phyloP scores from a whole-genome alignment of 2,329 filamentous ascomycete species.

The Dactylellina sp. region DNA sequence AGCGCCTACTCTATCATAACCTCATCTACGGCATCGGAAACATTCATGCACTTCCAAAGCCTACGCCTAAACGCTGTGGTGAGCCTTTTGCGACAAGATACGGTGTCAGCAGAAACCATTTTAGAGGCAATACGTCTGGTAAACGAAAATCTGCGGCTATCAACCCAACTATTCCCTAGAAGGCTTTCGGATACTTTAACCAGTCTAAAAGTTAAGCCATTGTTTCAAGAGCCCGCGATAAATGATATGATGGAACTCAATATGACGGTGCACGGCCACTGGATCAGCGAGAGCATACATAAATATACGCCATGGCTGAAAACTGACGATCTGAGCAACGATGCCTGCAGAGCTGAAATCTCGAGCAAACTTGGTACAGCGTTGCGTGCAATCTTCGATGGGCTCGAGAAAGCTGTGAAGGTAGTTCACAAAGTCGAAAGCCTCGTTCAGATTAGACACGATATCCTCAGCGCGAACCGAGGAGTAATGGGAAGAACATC shows the following conservation, averaged over 20 bases:
- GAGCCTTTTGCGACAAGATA: conserved; percentile 63
- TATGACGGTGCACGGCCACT: conserved; percentile 71
- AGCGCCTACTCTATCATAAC: conserved; percentile 73
- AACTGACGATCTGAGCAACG: conserved; percentile 66
- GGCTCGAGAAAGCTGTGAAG: conserved; percentile 57
- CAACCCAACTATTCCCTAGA: conserved; percentile 69
- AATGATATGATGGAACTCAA: conserved; percentile 69
- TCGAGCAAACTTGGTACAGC: conserved; percentile 64
- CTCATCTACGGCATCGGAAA: conserved; percentile 72
- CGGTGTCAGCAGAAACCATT: conserved; percentile 65
- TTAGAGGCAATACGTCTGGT: conserved; percentile 70
- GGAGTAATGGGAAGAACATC: conserved; percentile 45
- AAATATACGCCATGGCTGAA: conserved; percentile 75
- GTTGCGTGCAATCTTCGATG: conserved; percentile 62
- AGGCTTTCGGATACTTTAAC: conserved; percentile 70
- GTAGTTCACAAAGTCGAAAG: conserved; percentile 56
- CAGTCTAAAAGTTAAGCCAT: conserved; percentile 69
- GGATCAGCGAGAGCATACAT: conserved; percentile 73
- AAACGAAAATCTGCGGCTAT: conserved; percentile 71
- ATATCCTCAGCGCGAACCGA: conserved; percentile 52
- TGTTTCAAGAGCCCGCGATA: conserved; percentile 70
- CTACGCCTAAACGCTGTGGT: conserved; percentile 70
- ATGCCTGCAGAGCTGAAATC: conserved; percentile 62
- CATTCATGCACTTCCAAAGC: conserved; percentile 72
- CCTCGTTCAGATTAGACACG: conserved; percentile 58